Percentiles rank a stretch among this genome's conserved stretches.
Conservation (phyloP, 306 rosid genomes). For the Prunus kanzakura region DNA sequence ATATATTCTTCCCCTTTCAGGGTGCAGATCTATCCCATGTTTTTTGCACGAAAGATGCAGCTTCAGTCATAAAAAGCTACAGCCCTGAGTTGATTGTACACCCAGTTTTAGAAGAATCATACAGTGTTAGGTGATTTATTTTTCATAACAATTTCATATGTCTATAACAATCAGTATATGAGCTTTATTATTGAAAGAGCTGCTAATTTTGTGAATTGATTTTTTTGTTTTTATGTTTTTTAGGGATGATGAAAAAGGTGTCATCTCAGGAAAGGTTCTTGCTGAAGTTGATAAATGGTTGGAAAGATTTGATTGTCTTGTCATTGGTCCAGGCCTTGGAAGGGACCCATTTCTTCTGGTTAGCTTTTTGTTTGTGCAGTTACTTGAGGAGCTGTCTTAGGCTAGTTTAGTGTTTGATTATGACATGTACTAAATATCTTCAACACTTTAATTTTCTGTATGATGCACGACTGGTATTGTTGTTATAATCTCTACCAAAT, state of each 20-base stretch:
- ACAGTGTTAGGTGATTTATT: slow-evolving; percentile 52
- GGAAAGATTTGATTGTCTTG: slow-evolving; percentile 89
- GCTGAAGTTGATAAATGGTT: slow-evolving; percentile 80
- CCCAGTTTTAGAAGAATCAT: slow-evolving; percentile 85
- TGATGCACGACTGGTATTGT: not conserved
- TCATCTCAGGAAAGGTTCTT: slow-evolving; percentile 53
- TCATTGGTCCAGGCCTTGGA: slow-evolving; percentile 95
- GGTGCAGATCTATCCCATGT: slow-evolving; percentile 96
- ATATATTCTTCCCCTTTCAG: slow-evolving; percentile 33
- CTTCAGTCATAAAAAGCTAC: slow-evolving; percentile 81
- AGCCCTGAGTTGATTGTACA: slow-evolving; percentile 93
- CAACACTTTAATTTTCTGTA: slow-evolving; percentile 1
- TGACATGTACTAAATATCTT: not conserved
- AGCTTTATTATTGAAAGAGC: not conserved
- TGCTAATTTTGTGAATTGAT: slow-evolving; percentile 16
- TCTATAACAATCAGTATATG: not conserved
- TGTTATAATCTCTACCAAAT: slow-evolving; percentile 8
- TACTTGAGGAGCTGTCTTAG: slow-evolving; percentile 5
- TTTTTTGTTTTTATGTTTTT: slow-evolving; percentile 18
- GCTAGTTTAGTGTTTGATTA: slow-evolving; percentile 11
- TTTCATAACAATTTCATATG: slow-evolving; percentile 9
- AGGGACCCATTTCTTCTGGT: slow-evolving; percentile 91
- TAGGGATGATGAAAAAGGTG: slow-evolving; percentile 69
- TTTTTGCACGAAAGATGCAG: slow-evolving; percentile 90
- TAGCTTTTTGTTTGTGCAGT: slow-evolving; percentile 23